phyloP scores from a whole-genome alignment of 441 rosid species.

The Sinapis alba region DNA sequence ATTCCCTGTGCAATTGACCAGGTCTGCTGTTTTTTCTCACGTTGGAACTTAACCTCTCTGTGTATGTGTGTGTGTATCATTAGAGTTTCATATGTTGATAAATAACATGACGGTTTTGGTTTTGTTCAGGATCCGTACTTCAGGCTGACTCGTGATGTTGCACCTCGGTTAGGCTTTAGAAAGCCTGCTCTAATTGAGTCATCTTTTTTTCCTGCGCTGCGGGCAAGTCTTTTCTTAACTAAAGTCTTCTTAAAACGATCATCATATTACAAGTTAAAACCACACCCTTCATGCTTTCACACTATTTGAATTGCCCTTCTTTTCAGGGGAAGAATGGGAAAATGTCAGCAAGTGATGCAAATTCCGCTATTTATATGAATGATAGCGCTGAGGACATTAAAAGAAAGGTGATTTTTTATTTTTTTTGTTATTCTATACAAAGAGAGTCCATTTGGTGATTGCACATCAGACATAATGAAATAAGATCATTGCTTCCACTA shows the following conservation, averaged over 20 bases:
- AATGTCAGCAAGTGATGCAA: slow-evolving; percentile 2
- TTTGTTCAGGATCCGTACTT: neutral
- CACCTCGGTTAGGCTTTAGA: neutral
- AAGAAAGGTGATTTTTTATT: neutral
- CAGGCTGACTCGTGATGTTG: neutral
- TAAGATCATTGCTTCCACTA: neutral
- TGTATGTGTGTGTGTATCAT: neutral
- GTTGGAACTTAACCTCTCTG: neutral
- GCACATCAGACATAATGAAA: neutral
- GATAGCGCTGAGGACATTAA: neutral
- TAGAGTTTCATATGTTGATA: neutral
- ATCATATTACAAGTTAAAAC: neutral
- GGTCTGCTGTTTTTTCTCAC: neutral
- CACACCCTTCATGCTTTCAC: neutral
- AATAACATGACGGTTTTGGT: neutral
- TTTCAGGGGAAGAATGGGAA: neutral
- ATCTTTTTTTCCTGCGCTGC: neutral
- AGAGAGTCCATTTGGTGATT: too few relatives aligned
- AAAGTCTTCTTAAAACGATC: neutral
- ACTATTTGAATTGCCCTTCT: neutral
- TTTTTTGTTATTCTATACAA: too few relatives aligned
- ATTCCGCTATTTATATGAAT: neutral
- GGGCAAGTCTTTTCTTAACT: neutral
- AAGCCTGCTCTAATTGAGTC: neutral
- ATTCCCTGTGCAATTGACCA: slow-evolving; percentile 3